Evolutionary conservation across 306 rosid genomes (phyloP).

Genomic region (Abrus precatorius): DNA sequence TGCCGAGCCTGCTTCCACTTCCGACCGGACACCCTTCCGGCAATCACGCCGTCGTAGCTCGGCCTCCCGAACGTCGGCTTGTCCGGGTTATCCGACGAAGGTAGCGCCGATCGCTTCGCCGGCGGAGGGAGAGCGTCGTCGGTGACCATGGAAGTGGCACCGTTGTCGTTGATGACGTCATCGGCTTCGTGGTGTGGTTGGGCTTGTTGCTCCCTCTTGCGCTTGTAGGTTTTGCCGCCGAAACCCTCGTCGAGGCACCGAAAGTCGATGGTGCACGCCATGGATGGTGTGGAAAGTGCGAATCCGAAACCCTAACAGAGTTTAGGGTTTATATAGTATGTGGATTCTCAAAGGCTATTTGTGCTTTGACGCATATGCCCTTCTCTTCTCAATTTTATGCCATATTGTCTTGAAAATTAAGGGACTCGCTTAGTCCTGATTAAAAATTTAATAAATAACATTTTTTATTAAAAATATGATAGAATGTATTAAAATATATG

Average conservation of each 20-base stretch:
- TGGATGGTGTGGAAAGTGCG: slow-evolving; percentile 10
- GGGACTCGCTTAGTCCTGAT: no score
- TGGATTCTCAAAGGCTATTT: not conserved
- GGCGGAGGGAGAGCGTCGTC: slow-evolving; percentile 67
- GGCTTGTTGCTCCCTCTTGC: slow-evolving; percentile 68
- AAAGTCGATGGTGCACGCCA: slow-evolving; percentile 93
- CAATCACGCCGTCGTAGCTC: slow-evolving; percentile 88
- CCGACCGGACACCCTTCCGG: slow-evolving; percentile 80
- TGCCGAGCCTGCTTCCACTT: slow-evolving; percentile 85
- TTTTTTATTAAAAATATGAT: no score
- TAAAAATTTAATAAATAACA: no score
- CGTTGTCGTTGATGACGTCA: slow-evolving; percentile 15
- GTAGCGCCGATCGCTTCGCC: slow-evolving; percentile 72
- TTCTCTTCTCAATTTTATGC: not conserved
- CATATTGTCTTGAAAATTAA: not conserved
- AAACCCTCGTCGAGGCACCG: slow-evolving; percentile 91
- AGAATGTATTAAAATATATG: no score
- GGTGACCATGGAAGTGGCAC: slow-evolving; percentile 64
- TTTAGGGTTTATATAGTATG: slow-evolving; percentile 9
- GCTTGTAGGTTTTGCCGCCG: slow-evolving; percentile 93
- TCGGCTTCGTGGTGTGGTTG: slow-evolving; percentile 10
- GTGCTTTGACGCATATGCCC: slow-evolving; percentile 6
- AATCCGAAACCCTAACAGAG: slow-evolving; percentile 41
- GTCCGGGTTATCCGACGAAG: slow-evolving; percentile 80
- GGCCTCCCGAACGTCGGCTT: slow-evolving; percentile 74